Percentiles rank a stretch among this genome's conserved stretches.
Evolutionary conservation across 768 basidiomycete species (phyloP).

Genomic region (Rhizopogon vesiculosus): DNA sequence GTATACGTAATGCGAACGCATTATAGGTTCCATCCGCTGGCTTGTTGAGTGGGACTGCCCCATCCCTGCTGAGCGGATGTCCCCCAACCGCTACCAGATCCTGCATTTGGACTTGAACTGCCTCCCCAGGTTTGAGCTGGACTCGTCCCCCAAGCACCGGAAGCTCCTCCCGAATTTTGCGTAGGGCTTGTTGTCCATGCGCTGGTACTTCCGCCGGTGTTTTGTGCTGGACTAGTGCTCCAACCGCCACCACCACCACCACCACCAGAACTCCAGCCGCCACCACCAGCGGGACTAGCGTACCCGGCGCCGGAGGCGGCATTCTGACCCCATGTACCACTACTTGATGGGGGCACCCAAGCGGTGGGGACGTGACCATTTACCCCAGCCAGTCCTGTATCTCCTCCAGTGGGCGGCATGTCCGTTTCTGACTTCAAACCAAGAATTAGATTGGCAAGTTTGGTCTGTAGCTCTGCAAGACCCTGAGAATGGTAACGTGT

Average conservation of each 20-base stretch:
- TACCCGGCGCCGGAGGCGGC: slow-evolving; percentile 26
- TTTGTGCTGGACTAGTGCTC: slow-evolving; percentile 23
- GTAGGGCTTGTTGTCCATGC: slow-evolving; percentile 22
- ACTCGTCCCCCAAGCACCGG: slow-evolving; percentile 27
- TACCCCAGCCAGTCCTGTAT: slow-evolving; percentile 10
- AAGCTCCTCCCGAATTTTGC: slow-evolving; percentile 19
- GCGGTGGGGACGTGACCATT: slow-evolving; percentile 8
- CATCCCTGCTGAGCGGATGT: slow-evolving; percentile 35
- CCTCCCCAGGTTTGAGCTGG: slow-evolving; percentile 36
- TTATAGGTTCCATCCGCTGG: slow-evolving; percentile 51
- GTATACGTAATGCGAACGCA: background rate
- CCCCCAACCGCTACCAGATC: slow-evolving; percentile 19
- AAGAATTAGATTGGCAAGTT: slow-evolving; percentile 74
- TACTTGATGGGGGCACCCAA: slow-evolving; percentile 16
- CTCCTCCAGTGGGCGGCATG: slow-evolving; percentile 36
- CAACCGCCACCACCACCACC: slow-evolving; percentile 22
- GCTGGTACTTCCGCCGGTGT: slow-evolving; percentile 12
- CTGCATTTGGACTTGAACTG: slow-evolving; percentile 25
- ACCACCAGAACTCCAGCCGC: slow-evolving; percentile 4
- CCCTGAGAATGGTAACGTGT: slow-evolving; percentile 41
- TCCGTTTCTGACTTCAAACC: slow-evolving; percentile 67
- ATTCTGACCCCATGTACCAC: slow-evolving; percentile 25
- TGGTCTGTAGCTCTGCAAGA: slow-evolving; percentile 71
- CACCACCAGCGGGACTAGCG: slow-evolving; percentile 22
- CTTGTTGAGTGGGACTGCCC: slow-evolving; percentile 44